Evolutionary conservation across 768 basidiomycete genomes (phyloP).

Genomic region (Panaeolus cyanescens): DNA sequence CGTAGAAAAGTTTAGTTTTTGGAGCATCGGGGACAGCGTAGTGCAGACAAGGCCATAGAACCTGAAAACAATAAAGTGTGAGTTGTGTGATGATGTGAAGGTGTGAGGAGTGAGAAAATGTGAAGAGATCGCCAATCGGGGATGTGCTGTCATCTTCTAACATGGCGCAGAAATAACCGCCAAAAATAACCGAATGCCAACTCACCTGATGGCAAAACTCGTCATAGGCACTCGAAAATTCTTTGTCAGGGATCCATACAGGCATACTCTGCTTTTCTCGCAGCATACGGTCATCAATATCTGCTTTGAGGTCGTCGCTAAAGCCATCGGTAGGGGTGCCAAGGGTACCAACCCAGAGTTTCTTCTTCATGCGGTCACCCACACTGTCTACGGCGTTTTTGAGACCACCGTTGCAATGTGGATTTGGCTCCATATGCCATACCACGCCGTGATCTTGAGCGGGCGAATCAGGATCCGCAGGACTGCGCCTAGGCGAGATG

Average conservation of each 20-base stretch:
- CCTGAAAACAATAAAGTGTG: conserved; percentile 29
- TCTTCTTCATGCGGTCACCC: conserved; percentile 49
- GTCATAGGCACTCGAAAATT: conserved; percentile 80
- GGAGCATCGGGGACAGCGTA: conserved; percentile 88
- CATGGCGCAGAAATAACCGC: not conserved
- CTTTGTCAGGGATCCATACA: conserved; percentile 82
- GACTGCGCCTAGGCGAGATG: conserved; percentile 6
- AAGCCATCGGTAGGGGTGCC: conserved; percentile 72
- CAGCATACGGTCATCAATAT: conserved; percentile 56
- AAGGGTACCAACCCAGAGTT: conserved; percentile 71
- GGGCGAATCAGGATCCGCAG: conserved; percentile 19
- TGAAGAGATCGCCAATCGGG: conserved; percentile 3
- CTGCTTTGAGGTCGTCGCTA: conserved; percentile 51
- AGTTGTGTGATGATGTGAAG: conserved; percentile 15
- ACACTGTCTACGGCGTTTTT: conserved; percentile 81
- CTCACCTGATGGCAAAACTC: conserved; percentile 83
- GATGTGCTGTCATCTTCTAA: not conserved
- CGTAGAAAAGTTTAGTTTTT: conserved; percentile 80
- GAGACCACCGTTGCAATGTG: conserved; percentile 81
- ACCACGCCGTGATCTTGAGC: not conserved
- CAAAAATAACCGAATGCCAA: not conserved
- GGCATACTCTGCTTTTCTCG: conserved; percentile 40
- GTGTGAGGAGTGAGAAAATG: conserved; percentile 15
- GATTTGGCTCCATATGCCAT: conserved; percentile 58
- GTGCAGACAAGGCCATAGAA: conserved; percentile 87